Evolutionary conservation across 495 filamentous ascomycete species (phyloP), one percentile per base, ranked within the genome.

Genomic region (Penicillium lividum): DNA sequence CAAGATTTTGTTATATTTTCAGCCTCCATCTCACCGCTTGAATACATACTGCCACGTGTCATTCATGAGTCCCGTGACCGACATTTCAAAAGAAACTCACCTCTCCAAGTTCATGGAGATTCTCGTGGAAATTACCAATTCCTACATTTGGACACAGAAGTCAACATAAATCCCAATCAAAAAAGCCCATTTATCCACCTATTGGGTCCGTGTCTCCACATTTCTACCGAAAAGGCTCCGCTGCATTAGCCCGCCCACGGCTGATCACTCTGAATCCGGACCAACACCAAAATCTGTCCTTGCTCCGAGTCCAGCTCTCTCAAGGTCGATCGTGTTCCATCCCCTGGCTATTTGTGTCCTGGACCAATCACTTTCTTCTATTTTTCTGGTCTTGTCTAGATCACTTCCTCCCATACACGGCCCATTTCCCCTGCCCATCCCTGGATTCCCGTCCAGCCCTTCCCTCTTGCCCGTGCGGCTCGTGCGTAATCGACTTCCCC

Each of bases 241-340:
- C 65, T 73, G 68, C 68, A 71, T 69, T 70, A 71, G 70, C 63
- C 63, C 62, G 56, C 56, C 60, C 68, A 64, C 64, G 65, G 71
- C 66, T 69, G 71, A 74, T 74, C 71, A 47, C 64, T 58, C 67
- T 71, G 59, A 62, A 67, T 71, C 63, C 60, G 68, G 66, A 57
- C 59, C 60, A 61, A 53, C 62, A 62, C 59, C 67, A 67, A 69
- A 71, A 68, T 71, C 65, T 69, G 66, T 68, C 63, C 63, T 58
- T 61, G 60, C 45, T 50, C 57, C 58, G 62, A 61, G 54, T 52
- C 64, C 58, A 57, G 57, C 49, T 53, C 56, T 54, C 46, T 58
- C 43, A 57, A 54, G 55, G 62, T 55, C 64, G 63, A 63, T 68
- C 63, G 58, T 44, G 51, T 64, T 58, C 53, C 45, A 61, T 38